Evolutionary conservation across 2,329 filamentous ascomycete species (phyloP), one percentile per base, ranked within the genome.

Genomic region (Cercospora sp.): DNA sequence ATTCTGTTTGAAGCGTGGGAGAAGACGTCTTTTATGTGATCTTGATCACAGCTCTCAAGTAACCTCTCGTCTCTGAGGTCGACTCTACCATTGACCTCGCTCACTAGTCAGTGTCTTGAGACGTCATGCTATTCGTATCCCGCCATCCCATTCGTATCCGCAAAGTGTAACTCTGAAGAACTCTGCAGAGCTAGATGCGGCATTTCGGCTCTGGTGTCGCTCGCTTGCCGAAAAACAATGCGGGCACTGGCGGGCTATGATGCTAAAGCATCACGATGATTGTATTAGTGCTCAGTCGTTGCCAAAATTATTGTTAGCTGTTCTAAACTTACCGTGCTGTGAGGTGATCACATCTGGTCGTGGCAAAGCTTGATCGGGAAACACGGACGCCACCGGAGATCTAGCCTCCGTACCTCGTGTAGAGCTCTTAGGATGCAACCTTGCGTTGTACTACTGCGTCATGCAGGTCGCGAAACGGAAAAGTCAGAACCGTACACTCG

Each of bases 391-490:
- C 55, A 42, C 55, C 57, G 61, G 45, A 63, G 39, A 42, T 30
- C 45, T 63, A 64, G 57, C 20, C 55, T 59, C 33, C 36, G 55
- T 58, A 42, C 39, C 36, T 53, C 62, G 55, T 67, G 55, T 64
- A 45, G 61, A 62, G 62, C 18, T 58, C n/a, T 64, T 33, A 30
- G 28, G 13, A 58, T 33, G 55, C 31, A 58, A 58, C 55, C 55
- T 58, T 58, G 28, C 10, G 13, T 3, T 31, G 55, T 58, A 58
- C 28, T 20, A 30, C 16, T 58, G 31, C 48, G 26, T 42, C 30
- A 33, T 48, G 13, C 26, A 33, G 13, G 33, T n/a, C 42, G 16
- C 9, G 48, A 33, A 16, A 18, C 23, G 16, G 30, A 33, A 36
- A 55, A 20, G 13, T 53, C 30, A 20, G 48, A 13, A 45, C n/a